phyloP scores from a whole-genome alignment of 768 basidiomycete species.

The Boletus sp. region DNA sequence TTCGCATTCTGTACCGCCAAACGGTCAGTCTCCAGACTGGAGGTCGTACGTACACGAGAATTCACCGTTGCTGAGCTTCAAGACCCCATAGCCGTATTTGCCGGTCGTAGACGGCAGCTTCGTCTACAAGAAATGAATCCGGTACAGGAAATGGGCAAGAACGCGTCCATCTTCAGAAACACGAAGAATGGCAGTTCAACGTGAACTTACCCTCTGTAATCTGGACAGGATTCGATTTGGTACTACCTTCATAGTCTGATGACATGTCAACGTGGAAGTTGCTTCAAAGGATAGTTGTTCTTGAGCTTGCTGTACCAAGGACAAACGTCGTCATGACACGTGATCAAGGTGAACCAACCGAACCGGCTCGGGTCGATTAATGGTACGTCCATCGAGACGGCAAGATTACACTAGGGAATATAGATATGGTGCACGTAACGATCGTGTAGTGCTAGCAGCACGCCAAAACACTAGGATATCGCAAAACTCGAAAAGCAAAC shows the following conservation, averaged over 20 bases:
- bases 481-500: not conserved
- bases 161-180: conserved; percentile 1
- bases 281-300: not conserved
- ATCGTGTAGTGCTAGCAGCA: not conserved
- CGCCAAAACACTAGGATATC: not conserved
- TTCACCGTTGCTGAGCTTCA: conserved; percentile 92
- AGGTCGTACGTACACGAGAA: not conserved
- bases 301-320: not conserved
- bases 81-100: conserved; percentile 98
- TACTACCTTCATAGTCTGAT: conserved; percentile 25
- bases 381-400: not conserved
- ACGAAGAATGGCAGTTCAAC: not conserved
- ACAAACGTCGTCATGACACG: conserved; percentile 12
- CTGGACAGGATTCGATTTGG: conserved; percentile 39
- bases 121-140: conserved; percentile 35
- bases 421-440: not conserved
- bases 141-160: not conserved
- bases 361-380: not conserved
- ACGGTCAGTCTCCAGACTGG: conserved; percentile 9
- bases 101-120: conserved; percentile 89
- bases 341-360: conserved; percentile 5
- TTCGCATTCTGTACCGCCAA: conserved; percentile 70
- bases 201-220: conserved; percentile 63
- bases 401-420: not conserved
- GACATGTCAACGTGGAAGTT: conserved; percentile 14